These are phyloP conservation scores for Capsella rubella DNA, from an alignment of 441 rosid species.

Conservation along the genomic window DNA sequence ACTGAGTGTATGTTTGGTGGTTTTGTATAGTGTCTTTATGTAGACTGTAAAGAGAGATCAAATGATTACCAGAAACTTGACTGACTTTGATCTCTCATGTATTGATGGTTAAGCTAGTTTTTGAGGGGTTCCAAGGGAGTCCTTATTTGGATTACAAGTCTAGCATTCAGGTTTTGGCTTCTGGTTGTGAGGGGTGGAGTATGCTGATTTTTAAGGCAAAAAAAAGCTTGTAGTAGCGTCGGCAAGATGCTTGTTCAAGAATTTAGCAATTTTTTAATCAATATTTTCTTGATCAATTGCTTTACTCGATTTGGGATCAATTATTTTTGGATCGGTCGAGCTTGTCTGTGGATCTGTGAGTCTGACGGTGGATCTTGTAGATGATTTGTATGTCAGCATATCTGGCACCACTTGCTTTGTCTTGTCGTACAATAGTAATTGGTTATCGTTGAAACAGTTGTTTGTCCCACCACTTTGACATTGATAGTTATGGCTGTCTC, in stretches of 20 bases:
- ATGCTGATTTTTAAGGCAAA: slow-evolving; percentile 41
- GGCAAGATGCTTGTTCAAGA: slow-evolving; percentile 31
- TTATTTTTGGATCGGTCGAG: slow-evolving; percentile 26
- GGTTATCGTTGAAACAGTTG: slow-evolving; percentile 31
- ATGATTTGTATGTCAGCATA: slow-evolving; percentile 13
- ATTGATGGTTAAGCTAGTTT: slow-evolving; percentile 34
- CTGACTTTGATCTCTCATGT: slow-evolving; percentile 39
- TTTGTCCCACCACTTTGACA: slow-evolving; percentile 37
- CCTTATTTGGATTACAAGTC: slow-evolving; percentile 35
- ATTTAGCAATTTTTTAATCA: slow-evolving; percentile 17
- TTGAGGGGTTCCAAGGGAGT: slow-evolving; percentile 20
- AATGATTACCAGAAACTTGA: slow-evolving; percentile 14
- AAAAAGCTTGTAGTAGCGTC: slow-evolving; percentile 35
- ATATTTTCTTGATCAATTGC: slow-evolving; percentile 16
- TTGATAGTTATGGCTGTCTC: not conserved
- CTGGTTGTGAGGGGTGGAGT: slow-evolving; percentile 14
- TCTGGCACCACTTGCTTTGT: slow-evolving; percentile 23
- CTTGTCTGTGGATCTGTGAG: slow-evolving; percentile 26
- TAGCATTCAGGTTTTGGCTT: slow-evolving; percentile 40
- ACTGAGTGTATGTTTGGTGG: slow-evolving; percentile 52
- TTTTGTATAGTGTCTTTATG: slow-evolving; percentile 63
- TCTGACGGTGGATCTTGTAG: slow-evolving; percentile 34
- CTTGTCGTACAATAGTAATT: slow-evolving; percentile 37
- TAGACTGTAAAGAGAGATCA: slow-evolving; percentile 42
- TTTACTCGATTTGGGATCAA: not conserved